Evolutionary conservation across 176 grass and related monocot species (phyloP), one percentile per base, ranked within the genome.

Genomic region (Phoenix dactylifera): DNA sequence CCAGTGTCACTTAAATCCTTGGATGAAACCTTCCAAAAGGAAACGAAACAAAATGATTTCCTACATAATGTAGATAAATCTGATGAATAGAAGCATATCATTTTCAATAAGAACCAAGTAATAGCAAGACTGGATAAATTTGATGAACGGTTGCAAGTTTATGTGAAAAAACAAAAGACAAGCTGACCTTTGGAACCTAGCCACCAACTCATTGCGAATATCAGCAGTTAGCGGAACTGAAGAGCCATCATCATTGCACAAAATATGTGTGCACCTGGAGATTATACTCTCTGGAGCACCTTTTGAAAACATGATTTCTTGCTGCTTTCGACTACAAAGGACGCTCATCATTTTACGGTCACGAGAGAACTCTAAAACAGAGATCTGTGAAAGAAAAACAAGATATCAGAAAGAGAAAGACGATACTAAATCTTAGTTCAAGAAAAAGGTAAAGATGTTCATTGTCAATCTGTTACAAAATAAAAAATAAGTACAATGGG

Each of bases 301-400:
- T 85, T 97, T 97, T 22, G 93, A 97, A 71, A 97, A 97, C 93
- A 97, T 97, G 57, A 97, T 88, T 69, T 97, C 87, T 51, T 85
- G 93, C 55, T 85, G 80, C 66, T 97, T 97, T 77, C 93, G 70
- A 69, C 84, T 85, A 80, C 87, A 97, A 70, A 97, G 87, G 58
- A 85, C 67, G n/a, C 93, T 97, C 93, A 97, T 97, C 93, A 97
- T 91, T 79, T 97, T 97, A 63, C 93, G 86, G 49, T 97, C 93
- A 65, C 87, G 81, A 24, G 93, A 97, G 64, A 97, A 97, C 66
- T 97, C 93, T 60, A 97, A 69, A 60, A 87, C 74, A 5, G 83
- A 91, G 60, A 91, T 85, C 93, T 97, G 35, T 44, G 9, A 82
- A 57, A 71, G 58, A 81, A 72, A 66, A 79, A 69, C 66, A 49